A percentile compares a stretch with the other conserved stretches of the same genome.
These are phyloP conservation scores for Hibiscus trionum DNA, from an alignment of 345 rosid species.

Conservation along the genomic window DNA sequence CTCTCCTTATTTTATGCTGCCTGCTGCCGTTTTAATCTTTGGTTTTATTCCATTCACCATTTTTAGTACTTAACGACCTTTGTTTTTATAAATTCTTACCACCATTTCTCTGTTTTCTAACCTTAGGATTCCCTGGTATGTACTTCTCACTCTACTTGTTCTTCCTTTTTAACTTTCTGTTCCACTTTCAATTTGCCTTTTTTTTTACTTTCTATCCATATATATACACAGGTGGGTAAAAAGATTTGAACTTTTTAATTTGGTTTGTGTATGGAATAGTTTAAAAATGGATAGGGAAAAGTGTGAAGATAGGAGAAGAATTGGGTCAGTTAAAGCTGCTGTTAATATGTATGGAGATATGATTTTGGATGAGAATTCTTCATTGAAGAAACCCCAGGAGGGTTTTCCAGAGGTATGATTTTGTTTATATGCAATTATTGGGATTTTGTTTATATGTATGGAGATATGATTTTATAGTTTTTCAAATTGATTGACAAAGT, in stretches of 20 bases:
- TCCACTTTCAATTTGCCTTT: neutral
- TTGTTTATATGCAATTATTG: neutral
- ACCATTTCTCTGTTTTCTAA: neutral
- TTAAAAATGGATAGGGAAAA: slow-evolving; percentile 32
- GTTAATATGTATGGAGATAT: slow-evolving; percentile 40
- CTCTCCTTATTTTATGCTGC: too few relatives aligned
- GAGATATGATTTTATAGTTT: neutral
- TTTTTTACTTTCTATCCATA: neutral
- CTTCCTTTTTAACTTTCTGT: neutral
- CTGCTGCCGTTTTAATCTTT: too few relatives aligned
- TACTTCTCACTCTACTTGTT: neutral
- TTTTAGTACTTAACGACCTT: slow-evolving; percentile 35
- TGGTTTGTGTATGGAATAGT: slow-evolving; percentile 10
- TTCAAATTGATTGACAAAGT: neutral
- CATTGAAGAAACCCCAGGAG: slow-evolving; percentile 25
- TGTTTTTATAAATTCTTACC: slow-evolving; percentile 5
- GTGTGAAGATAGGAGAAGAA: slow-evolving; percentile 21
- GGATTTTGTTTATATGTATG: too few relatives aligned
- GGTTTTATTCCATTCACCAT: neutral
- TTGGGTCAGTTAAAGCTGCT: slow-evolving; percentile 58
- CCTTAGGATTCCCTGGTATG: slow-evolving; percentile 11
- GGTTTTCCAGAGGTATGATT: slow-evolving; percentile 43
- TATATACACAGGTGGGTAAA: neutral
- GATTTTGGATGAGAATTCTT: slow-evolving; percentile 32
- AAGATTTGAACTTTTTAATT: neutral